These are phyloP conservation scores for Dipodascus geniculatus DNA, from an alignment of 805 yeast species.

Conservation along the genomic window DNA sequence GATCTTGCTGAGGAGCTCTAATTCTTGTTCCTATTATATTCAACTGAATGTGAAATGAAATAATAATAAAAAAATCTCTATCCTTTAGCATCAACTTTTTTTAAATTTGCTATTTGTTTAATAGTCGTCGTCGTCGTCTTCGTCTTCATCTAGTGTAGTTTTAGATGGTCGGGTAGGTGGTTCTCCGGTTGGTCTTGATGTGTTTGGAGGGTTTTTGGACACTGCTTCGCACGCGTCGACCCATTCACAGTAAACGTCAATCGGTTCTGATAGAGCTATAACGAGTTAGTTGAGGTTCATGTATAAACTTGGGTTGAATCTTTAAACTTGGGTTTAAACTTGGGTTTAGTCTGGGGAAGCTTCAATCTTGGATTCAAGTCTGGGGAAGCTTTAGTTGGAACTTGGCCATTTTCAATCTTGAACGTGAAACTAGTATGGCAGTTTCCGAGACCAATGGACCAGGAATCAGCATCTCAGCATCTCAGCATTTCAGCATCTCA, in stretches of 20 bases:
- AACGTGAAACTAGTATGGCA: too few relatives aligned
- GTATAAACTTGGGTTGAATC: too few relatives aligned
- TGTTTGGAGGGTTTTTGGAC: conserved; percentile 19
- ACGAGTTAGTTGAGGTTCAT: too few relatives aligned
- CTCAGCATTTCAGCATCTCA: too few relatives aligned
- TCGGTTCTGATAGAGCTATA: conserved; percentile 58
- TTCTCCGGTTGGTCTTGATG: conserved; percentile 37
- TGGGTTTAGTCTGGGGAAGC: too few relatives aligned
- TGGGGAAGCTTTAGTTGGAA: too few relatives aligned
- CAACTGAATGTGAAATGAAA: background rate
- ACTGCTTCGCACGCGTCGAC: conserved; percentile 90
- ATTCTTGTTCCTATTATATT: conserved; percentile 9
- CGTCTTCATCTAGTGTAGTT: background rate
- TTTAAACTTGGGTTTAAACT: too few relatives aligned
- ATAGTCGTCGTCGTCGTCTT: background rate
- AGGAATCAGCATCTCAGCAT: too few relatives aligned
- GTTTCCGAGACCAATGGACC: too few relatives aligned
- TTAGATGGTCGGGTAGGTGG: background rate
- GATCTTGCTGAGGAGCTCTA: conserved; percentile 87
- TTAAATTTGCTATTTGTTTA: too few relatives aligned
- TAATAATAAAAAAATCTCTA: background rate
- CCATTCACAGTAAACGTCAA: conserved; percentile 95
- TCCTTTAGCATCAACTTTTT: background rate
- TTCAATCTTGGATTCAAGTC: too few relatives aligned
- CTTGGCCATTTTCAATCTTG: too few relatives aligned